Conservation (phyloP, 2,329 filamentous ascomycete species). For the Aspergillus pseudonomiae region DNA sequence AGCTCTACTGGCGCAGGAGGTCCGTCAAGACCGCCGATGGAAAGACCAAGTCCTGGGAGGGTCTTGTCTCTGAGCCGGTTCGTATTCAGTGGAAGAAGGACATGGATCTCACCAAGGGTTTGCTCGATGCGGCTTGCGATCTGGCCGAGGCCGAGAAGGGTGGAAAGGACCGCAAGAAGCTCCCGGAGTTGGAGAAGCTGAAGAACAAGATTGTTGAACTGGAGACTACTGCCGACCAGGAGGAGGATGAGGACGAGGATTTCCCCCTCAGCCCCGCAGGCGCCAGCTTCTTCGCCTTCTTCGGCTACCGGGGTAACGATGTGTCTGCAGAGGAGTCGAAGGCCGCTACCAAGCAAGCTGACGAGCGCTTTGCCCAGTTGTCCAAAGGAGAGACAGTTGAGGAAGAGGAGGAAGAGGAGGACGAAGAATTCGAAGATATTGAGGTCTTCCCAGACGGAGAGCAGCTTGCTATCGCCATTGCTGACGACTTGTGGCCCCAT, state of each 20-base stretch:
- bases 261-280: conserved; percentile 62
- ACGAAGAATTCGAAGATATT: conserved; percentile 63
- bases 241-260: conserved; percentile 39
- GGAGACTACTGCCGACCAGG: conserved; percentile 37
- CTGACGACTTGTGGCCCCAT: conserved; percentile 85
- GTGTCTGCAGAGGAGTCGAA: conserved; percentile 73
- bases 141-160: conserved; percentile 67
- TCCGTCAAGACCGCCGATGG: conserved; percentile 46
- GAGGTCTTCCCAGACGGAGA: conserved; percentile 91
- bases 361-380: conserved; percentile 57
- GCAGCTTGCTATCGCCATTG: conserved; percentile 75
- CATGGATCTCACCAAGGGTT: conserved; percentile 80
- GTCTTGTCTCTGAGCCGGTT: conserved; percentile 86
- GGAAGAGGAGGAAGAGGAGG: conserved; percentile 46
- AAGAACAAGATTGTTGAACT: conserved; percentile 51
- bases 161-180: conserved; percentile 51
- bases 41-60: conserved; percentile 64
- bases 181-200: conserved; percentile 58
- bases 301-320: conserved; percentile 73
- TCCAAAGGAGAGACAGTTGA: conserved; percentile 56
- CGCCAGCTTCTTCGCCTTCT: conserved; percentile 85
- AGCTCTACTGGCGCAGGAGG: conserved; percentile 78
- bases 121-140: conserved; percentile 73
- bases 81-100: conserved; percentile 84
- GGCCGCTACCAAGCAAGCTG: conserved; percentile 62